Conservation (phyloP, 176 grass and related monocot genomes). For the Calamus simplicifolius region DNA sequence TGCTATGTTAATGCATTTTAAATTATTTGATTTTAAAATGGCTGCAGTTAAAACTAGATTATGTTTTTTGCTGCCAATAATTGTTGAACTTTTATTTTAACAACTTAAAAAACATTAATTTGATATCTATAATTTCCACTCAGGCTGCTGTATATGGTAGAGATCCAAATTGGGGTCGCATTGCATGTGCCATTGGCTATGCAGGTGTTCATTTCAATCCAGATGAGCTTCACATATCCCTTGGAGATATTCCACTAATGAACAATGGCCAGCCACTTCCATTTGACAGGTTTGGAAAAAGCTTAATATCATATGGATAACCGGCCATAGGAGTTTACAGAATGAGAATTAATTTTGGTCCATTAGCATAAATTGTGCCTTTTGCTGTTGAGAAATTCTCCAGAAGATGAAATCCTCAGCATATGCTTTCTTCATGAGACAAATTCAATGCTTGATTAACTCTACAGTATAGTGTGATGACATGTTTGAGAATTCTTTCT, state of each 20-base stretch:
- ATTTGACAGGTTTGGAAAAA: constrained; percentile 75
- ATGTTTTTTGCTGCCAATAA: no score
- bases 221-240: constrained; percentile 65
- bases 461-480: no score
- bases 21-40: no score
- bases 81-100: constrained; percentile 1
- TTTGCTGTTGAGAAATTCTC: no score
- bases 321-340: no score
- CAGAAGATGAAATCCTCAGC: no score
- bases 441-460: no score
- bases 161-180: constrained; percentile 98
- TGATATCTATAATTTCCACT: neutral
- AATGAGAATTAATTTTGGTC: no score
- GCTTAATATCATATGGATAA: neutral
- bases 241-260: constrained; percentile 79
- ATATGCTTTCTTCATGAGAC: no score
- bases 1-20: constrained; percentile 13
- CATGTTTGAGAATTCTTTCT: no score
- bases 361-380: no score
- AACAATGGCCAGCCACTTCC: constrained; percentile 85
- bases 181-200: constrained; percentile 91
- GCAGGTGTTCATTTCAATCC: constrained; percentile 67
- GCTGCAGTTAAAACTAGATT: no score
- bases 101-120: constrained; percentile 15
- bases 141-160: constrained; percentile 92